Evolutionary conservation across 2,329 filamentous ascomycete genomes (phyloP), one percentile per base, ranked within the genome.

Genomic region (Zymoseptoria tritici): DNA sequence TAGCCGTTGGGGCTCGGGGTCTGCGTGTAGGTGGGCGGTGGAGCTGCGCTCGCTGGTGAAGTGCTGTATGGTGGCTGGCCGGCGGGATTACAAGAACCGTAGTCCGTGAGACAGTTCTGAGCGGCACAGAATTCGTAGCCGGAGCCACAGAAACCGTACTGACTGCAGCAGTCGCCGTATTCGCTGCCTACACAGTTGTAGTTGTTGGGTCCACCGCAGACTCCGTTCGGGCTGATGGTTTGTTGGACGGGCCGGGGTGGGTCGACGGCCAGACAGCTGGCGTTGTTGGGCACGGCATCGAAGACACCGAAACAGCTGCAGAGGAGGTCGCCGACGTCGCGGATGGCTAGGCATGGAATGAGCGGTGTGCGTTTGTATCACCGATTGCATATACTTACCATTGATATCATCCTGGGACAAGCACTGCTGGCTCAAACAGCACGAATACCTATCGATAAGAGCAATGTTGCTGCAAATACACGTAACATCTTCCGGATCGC

Each of bases 31-130:
- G 52, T 53, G 11, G 52, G 52, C 2, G 52, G 52, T 19, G 52
- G 36, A 13, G 36, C 36, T 7, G 36, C 16, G 36, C 36, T 46
- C 36, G 36, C 13, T 16, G 16, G 11, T 5, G 36, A n/a, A 46
- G 36, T 46, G 5, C 36, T n/a, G 36, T 46, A 46, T 6, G 36
- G 36, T 46, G 36, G 36, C 36, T 46, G 36, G 5, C 16, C 29
- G 20, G 52, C 52, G 3, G 20, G 60, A 46, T 64, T 60, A 67
- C 77, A 79, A 57, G 68, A 69, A 51, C 73, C 74, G 46, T 75
- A 74, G 62, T 60, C 68, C 31, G 71, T 71, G n/a, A 77, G 71
- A 62, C 76, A 78, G 49, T 62, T 61, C 51, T 63, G 60, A 6
- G 70, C 69, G 62, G 36, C 36, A 46, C 36, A 46, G 4, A 46